Percentiles rank a stretch among this genome's conserved stretches.
Evolutionary conservation across 345 rosid species (phyloP).

Genomic region (Sisymbrium irio): DNA sequence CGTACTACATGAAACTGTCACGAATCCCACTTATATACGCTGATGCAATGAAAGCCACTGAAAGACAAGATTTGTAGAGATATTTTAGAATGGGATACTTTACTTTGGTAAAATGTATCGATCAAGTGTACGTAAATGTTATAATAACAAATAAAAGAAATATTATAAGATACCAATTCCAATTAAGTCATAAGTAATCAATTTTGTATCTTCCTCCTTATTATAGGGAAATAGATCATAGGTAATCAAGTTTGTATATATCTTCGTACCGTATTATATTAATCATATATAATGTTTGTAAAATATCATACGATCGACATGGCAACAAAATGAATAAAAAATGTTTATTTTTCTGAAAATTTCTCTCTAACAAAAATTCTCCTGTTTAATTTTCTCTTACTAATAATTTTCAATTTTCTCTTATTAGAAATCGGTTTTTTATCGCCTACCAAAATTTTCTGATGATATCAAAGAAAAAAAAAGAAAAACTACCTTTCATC

Average conservation of each 20-base stretch:
- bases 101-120: slow-evolving; percentile 12
- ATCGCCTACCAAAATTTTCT: too few species aligned
- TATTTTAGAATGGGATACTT: not conserved
- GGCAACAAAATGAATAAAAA: not conserved
- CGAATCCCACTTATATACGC: slow-evolving; percentile 2
- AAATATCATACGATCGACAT: not conserved
- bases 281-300: not conserved
- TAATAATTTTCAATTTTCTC: too few species aligned
- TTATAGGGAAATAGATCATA: too few species aligned
- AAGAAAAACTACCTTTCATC: too few species aligned
- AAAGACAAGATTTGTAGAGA: too few species aligned
- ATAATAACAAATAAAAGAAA: not conserved
- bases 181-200: not conserved
- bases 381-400: too few species aligned
- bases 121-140: not conserved
- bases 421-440: too few species aligned
- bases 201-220: too few species aligned
- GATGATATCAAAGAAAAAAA: too few species aligned
- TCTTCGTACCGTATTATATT: not conserved
- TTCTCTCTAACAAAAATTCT: too few species aligned
- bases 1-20: not conserved
- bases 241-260: not conserved
- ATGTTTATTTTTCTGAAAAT: too few species aligned
- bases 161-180: not conserved
- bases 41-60: not conserved